Evolutionary conservation across 345 rosid species (phyloP).

Genomic region (Jatropha curcas): DNA sequence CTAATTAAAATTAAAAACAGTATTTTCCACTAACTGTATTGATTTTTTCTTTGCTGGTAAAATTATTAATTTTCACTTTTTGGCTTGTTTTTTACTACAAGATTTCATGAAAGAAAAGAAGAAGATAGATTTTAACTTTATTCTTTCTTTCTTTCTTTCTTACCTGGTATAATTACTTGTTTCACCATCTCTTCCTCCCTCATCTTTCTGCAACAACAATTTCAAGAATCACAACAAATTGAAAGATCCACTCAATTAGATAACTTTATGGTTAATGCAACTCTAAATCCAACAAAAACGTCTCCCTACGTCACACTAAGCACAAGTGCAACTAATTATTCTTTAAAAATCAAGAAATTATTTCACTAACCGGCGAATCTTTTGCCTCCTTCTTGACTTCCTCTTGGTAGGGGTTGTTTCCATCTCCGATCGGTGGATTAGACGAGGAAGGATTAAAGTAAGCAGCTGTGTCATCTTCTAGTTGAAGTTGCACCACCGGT

Average conservation of each 20-base stretch:
- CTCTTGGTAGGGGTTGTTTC: background rate
- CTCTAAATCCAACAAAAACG: background rate
- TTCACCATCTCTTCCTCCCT: slow-evolving; percentile 17
- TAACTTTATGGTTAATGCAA: background rate
- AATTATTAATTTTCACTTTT: slow-evolving; percentile 23
- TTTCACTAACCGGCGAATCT: slow-evolving; percentile 37
- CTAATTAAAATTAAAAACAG: no score
- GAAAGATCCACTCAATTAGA: slow-evolving; percentile 2
- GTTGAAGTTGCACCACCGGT: slow-evolving; percentile 62
- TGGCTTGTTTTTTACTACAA: slow-evolving; percentile 35
- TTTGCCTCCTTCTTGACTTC: background rate
- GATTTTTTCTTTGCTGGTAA: slow-evolving; percentile 26
- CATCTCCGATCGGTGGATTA: slow-evolving; percentile 45
- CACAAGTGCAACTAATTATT: slow-evolving; percentile 37
- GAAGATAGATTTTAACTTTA: slow-evolving; percentile 22
- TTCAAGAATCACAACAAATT: slow-evolving; percentile 14
- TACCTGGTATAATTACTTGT: slow-evolving; percentile 55
- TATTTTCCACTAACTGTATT: slow-evolving; percentile 45
- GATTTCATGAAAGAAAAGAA: slow-evolving; percentile 45
- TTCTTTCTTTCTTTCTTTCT: slow-evolving; percentile 37
- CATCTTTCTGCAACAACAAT: slow-evolving; percentile 26
- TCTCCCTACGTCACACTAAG: slow-evolving; percentile 17
- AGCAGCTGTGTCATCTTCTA: slow-evolving; percentile 3
- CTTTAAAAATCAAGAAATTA: background rate
- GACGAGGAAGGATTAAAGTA: slow-evolving; percentile 30